A percentile compares a stretch with the other conserved stretches of the same genome.
Evolutionary conservation across 441 rosid genomes (phyloP).

Genomic region (Daphne laureola): DNA sequence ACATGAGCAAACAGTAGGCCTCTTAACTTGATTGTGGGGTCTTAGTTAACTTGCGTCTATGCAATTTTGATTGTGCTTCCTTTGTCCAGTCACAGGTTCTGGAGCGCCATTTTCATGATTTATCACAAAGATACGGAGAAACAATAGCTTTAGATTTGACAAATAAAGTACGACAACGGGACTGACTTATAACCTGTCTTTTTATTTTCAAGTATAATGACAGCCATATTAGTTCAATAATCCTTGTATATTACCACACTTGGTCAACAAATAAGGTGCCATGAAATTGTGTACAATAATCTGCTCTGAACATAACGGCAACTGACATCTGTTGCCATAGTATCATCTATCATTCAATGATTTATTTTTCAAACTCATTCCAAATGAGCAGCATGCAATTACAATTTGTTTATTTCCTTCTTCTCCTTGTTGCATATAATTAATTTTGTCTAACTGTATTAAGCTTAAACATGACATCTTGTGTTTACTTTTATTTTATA

Average conservation of each 20-base stretch:
- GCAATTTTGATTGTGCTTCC: conserved; percentile 13
- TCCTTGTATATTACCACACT: no score
- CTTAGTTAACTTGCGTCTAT: conserved; percentile 13
- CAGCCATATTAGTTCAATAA: no score
- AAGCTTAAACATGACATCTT: conserved; percentile 9
- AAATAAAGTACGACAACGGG: conserved; percentile 46
- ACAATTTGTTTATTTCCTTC: background rate
- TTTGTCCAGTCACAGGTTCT: conserved; percentile 63
- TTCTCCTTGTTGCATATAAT: background rate
- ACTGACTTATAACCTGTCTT: conserved; percentile 13
- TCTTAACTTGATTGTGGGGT: conserved; percentile 10
- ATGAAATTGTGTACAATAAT: no score
- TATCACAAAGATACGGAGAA: conserved; percentile 85
- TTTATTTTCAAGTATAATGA: conserved; percentile 11
- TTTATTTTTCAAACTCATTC: no score
- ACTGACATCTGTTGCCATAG: no score
- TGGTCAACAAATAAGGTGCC: no score
- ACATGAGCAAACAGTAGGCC: conserved; percentile 58
- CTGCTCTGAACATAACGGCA: no score
- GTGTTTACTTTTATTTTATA: conserved; percentile 24
- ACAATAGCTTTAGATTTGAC: conserved; percentile 66
- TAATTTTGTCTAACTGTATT: no score
- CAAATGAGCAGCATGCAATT: no score
- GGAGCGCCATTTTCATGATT: conserved; percentile 84
- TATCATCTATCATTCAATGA: no score